Percentiles rank a stretch among this genome's conserved stretches.
Evolutionary conservation across 805 yeast species (phyloP).

Genomic region (Hanseniaspora pseudoguilliermondii): DNA sequence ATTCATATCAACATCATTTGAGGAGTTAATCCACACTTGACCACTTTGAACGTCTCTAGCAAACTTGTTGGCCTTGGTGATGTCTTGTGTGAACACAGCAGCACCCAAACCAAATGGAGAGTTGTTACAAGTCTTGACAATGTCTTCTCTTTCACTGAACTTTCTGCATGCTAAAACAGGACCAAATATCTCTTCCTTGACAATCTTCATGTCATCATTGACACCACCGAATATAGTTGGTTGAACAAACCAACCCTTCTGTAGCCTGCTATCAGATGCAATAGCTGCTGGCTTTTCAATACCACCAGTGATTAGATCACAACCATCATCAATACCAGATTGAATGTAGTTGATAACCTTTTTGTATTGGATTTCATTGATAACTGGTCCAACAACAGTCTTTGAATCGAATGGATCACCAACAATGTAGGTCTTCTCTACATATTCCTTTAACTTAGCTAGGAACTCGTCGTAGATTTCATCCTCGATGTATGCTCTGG

Average conservation of each 20-base stretch:
- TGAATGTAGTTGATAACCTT: constrained; percentile 36
- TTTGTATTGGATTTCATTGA: constrained; percentile 44
- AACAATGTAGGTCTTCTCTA: constrained; percentile 36
- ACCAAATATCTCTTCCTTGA: constrained; percentile 75
- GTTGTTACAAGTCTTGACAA: constrained; percentile 53
- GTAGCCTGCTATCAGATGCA: constrained; percentile 18
- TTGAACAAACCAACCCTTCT: constrained; percentile 50
- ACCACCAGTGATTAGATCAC: constrained; percentile 35
- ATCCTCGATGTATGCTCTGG: constrained; percentile 49
- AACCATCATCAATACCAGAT: constrained; percentile 38
- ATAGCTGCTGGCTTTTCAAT: constrained; percentile 25
- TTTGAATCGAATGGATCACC: constrained; percentile 42
- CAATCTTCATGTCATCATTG: constrained; percentile 48
- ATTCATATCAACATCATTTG: constrained; percentile 49
- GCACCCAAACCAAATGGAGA: constrained; percentile 73
- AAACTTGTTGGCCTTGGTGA: constrained; percentile 50
- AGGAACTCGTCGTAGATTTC: constrained; percentile 43
- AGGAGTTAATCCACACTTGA: constrained; percentile 55
- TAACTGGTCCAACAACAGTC: constrained; percentile 49
- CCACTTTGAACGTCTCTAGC: constrained; percentile 55
- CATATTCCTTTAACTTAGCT: constrained; percentile 32
- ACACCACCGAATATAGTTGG: constrained; percentile 72
- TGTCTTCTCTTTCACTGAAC: constrained; percentile 43
- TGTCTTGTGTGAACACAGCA: constrained; percentile 60
- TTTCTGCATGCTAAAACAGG: constrained; percentile 65